Conservation (phyloP, 495 filamentous ascomycete species). For the Lichina pygmaea region DNA sequence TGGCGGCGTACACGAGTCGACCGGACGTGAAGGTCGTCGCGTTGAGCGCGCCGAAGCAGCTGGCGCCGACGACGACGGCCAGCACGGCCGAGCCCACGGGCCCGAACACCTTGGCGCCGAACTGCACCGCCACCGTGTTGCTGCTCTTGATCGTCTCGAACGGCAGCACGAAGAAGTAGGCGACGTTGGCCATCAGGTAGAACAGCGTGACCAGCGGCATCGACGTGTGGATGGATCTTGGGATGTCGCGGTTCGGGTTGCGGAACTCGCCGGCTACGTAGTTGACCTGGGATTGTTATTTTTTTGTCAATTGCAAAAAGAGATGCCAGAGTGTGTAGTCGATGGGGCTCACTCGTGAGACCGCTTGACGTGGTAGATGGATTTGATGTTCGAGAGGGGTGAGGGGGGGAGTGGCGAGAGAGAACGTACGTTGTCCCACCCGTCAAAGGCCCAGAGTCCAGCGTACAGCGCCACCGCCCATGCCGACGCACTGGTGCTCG, state of each 20-base stretch:
- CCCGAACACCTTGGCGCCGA: constrained; percentile 77
- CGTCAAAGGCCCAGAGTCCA: constrained; percentile 92
- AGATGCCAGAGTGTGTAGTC: no score
- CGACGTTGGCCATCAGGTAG: constrained; percentile 73
- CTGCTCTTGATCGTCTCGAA: constrained; percentile 46
- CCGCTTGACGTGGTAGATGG: background rate
- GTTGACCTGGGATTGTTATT: constrained; percentile 36
- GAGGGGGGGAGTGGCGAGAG: background rate
- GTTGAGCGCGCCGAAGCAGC: constrained; percentile 81
- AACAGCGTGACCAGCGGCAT: constrained; percentile 82
- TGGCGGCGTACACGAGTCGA: constrained; percentile 78
- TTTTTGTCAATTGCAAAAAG: no score
- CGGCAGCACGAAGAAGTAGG: constrained; percentile 91
- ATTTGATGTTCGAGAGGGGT: background rate
- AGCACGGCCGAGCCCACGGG: constrained; percentile 55
- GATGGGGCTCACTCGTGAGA: background rate
- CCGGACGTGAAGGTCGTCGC: constrained; percentile 83
- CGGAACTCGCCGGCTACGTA: constrained; percentile 94
- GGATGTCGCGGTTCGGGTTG: constrained; percentile 69
- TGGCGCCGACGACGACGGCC: constrained; percentile 67
- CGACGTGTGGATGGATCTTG: constrained; percentile 84
- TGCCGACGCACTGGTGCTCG: constrained; percentile 44
- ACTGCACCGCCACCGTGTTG: constrained; percentile 86
- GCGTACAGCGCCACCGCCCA: constrained; percentile 90
- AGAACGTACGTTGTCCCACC: constrained; percentile 81